Conservation (phyloP, 2,329 filamentous ascomycete species). For the Aspergillus alliaceus region DNA sequence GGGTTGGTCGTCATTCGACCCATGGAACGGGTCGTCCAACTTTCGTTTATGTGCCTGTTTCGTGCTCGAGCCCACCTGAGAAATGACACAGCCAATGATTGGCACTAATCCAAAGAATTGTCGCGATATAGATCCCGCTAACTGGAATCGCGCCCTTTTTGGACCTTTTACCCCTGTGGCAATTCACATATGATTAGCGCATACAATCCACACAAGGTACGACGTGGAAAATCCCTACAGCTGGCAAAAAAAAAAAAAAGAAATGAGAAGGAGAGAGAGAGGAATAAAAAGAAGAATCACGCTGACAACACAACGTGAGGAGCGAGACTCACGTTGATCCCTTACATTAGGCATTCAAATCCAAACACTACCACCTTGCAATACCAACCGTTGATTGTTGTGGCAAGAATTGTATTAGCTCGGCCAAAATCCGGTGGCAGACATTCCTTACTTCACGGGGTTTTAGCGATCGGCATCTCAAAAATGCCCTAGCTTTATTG, state of each 20-base stretch:
- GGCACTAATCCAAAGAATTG: neutral
- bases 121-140: neutral
- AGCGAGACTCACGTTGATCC: neutral
- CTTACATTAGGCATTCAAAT: neutral
- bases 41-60: neutral
- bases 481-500: constrained; percentile 3
- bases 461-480: constrained; percentile 5
- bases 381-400: neutral
- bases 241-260: neutral
- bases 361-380: neutral
- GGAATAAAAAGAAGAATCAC: too few species aligned
- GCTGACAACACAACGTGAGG: too few species aligned
- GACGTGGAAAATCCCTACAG: neutral
- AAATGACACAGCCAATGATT: neutral
- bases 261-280: too few species aligned
- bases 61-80: neutral
- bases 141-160: neutral
- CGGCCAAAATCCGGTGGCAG: neutral
- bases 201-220: neutral
- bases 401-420: neutral
- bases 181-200: neutral
- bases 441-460: constrained; percentile 1
- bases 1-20: neutral
- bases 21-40: neutral
- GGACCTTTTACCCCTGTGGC: neutral